Conservation (phyloP, 352 stramenopile genomes). For the Pythium aquatile region DNA sequence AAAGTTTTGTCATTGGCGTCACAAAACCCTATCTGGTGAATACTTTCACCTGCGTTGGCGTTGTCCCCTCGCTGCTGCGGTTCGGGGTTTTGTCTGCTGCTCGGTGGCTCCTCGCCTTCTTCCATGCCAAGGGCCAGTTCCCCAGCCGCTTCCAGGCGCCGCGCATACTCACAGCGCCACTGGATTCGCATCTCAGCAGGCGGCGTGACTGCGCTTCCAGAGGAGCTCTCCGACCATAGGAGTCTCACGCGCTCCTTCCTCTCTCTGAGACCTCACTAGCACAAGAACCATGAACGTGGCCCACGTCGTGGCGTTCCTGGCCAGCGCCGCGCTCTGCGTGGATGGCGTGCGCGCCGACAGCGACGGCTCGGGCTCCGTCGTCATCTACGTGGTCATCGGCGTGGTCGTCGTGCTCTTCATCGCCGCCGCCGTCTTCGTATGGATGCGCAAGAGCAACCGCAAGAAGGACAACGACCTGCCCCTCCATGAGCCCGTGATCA, state of each 20-base stretch:
- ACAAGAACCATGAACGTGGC: conserved; percentile 7
- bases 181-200: conserved; percentile 24
- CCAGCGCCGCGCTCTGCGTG: conserved; percentile 12
- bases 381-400: conserved; percentile 61
- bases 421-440: conserved; percentile 49
- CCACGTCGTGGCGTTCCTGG: conserved; percentile 16
- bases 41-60: not conserved
- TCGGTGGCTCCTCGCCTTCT: not conserved
- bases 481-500: not conserved
- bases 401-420: conserved; percentile 52
- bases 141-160: not conserved
- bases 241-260: not conserved
- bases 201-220: not conserved
- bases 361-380: conserved; percentile 32
- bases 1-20: not conserved
- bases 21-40: not conserved
- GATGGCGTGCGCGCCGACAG: conserved; percentile 17
- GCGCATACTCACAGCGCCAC: not conserved
- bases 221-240: not conserved
- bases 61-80: not conserved
- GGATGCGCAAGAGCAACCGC: conserved; percentile 36
- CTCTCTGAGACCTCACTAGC: too few relatives aligned
- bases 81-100: not conserved
- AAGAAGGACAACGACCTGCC: conserved; percentile 16
- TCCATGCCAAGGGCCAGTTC: conserved; percentile 1